These are phyloP conservation scores for Chlamydomonas asymmetrica DNA, from an alignment of 139 green algal genomes.

Conservation along the genomic window DNA sequence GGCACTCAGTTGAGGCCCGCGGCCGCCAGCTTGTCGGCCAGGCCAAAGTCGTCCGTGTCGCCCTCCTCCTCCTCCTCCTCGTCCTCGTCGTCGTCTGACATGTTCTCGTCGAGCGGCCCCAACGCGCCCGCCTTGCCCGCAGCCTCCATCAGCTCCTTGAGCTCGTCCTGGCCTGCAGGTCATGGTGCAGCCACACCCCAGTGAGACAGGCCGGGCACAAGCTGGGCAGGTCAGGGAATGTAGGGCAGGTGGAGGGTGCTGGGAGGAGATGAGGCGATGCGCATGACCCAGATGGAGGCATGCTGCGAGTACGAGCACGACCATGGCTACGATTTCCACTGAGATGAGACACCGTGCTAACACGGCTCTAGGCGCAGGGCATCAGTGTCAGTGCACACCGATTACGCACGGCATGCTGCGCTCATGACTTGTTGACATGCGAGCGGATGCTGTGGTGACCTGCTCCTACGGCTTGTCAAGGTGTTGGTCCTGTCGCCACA, in stretches of 20 bases:
- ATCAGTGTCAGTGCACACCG: no score
- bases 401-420: no score
- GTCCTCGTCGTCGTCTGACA: slow-evolving; percentile 45
- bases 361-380: no score
- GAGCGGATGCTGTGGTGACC: no score
- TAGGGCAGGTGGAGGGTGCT: background rate
- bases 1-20: background rate
- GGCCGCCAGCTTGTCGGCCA: background rate
- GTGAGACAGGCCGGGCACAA: background rate
- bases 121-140: slow-evolving; percentile 44
- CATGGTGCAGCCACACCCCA: no score
- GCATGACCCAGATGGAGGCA: background rate
- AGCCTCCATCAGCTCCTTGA: slow-evolving; percentile 24
- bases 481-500: no score
- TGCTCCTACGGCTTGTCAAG: no score
- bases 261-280: background rate
- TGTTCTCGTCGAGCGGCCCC: slow-evolving; percentile 51
- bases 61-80: slow-evolving; percentile 34
- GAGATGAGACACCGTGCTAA: no score
- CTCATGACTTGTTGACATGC: no score
- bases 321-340: background rate
- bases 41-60: slow-evolving; percentile 17
- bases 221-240: background rate
- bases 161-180: slow-evolving; percentile 31
- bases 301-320: background rate